Evolutionary conservation across 305 asterid species (phyloP), one percentile per base, ranked within the genome.

Genomic region (Fraxinus latifolia): DNA sequence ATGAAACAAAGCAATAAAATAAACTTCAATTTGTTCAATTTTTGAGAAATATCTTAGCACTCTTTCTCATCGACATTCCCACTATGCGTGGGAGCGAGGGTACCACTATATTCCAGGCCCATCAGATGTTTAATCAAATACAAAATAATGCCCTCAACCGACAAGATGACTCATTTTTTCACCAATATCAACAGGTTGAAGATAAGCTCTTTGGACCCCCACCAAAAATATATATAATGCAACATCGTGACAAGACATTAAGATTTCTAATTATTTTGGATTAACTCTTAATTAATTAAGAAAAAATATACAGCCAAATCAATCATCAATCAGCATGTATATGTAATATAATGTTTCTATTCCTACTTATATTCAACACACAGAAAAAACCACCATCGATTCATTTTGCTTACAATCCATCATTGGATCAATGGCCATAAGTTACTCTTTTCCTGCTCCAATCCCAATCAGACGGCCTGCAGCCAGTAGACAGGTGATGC

Each of bases 201-300:
- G 91, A 87, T 87, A 87, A 86, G 92, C 79, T 31, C 79, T 19
- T 29, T 72, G 87, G 87, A 12, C 39, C 89, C 84, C 83, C 27
- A 53, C 84, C 68, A 80, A 80, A 74, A 71, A 42, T 39, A 53
- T 19, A 79, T 80, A 74, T 79, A 75, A 85, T 87, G 89, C 85
- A 78, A 55, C 71, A 74, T 17, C 67, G 67, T 84, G 92, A 89
- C 83, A 86, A 84, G 90, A 86, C 90, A 83, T 80, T 84, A 53
- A 83, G n/a, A 37, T 3, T 44, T 75, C 50, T 77, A 76, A 21
- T 7, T 74, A 60, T 36, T 14, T 33, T 33, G 36, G 36, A 33
- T 33, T 33, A 33, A 33, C 36, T 33, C 68, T 67, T 14, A 17
- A n/a, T 55, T 55, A n/a, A 53, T 12, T 3, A 82, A 21, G 73